Conservation (phyloP, 2,329 filamentous ascomycete genomes). For the Eutypa lata region DNA sequence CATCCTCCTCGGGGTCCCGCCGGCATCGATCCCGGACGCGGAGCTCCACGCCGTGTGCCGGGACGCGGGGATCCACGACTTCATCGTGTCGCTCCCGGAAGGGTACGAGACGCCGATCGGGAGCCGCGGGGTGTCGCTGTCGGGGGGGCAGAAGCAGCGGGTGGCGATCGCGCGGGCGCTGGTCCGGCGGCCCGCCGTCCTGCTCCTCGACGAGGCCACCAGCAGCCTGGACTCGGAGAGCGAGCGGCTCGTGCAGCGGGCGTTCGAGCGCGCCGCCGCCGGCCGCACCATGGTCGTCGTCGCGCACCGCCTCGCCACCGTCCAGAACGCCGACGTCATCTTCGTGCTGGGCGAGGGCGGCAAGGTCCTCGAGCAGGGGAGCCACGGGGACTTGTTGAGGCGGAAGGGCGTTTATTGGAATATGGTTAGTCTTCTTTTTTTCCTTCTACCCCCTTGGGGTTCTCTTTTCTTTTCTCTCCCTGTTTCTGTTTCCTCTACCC, state of each 20-base stretch:
- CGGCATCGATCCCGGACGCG: slow-evolving; percentile 48
- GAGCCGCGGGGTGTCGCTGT: slow-evolving; percentile 62
- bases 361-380: slow-evolving; percentile 53
- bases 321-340: slow-evolving; percentile 77
- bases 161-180: slow-evolving; percentile 68
- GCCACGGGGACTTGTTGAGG: slow-evolving; percentile 47
- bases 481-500: slow-evolving; percentile 3
- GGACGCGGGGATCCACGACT: slow-evolving; percentile 68
- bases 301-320: slow-evolving; percentile 72
- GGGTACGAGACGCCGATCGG: slow-evolving; percentile 68
- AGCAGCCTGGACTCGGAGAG: slow-evolving; percentile 62
- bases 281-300: slow-evolving; percentile 70
- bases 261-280: slow-evolving; percentile 61
- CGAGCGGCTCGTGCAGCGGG: slow-evolving; percentile 58
- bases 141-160: slow-evolving; percentile 71
- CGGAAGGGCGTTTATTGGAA: slow-evolving; percentile 54
- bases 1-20: slow-evolving; percentile 60
- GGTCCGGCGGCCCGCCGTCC: slow-evolving; percentile 60
- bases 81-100: slow-evolving; percentile 63
- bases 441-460: background rate
- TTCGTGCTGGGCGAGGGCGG: slow-evolving; percentile 72
- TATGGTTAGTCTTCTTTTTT: slow-evolving; percentile 43
- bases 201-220: slow-evolving; percentile 73
- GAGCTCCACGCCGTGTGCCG: slow-evolving; percentile 51
- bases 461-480: background rate